These are phyloP conservation scores for Candida qinlingensis DNA, from an alignment of 805 yeast species.

Conservation along the genomic window DNA sequence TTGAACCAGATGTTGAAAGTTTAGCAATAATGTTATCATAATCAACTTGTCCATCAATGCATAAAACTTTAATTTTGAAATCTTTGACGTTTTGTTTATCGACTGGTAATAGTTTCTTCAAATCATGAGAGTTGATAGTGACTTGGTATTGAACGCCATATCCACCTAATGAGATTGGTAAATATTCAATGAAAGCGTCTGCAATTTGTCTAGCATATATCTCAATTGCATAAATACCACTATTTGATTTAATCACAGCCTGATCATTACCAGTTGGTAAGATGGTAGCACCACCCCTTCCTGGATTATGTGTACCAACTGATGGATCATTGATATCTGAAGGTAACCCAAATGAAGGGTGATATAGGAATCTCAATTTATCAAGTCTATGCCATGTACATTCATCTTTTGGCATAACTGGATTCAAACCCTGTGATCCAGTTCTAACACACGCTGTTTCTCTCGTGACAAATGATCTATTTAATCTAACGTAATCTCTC, in stretches of 20 bases:
- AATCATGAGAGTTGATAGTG: conserved; percentile 40
- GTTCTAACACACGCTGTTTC: conserved; percentile 58
- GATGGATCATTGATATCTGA: conserved; percentile 50
- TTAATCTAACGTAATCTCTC: conserved; percentile 75
- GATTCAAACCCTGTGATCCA: conserved; percentile 40
- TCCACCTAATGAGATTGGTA: conserved; percentile 54
- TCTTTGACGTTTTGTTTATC: conserved; percentile 26
- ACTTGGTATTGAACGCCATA: conserved; percentile 53
- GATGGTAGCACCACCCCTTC: conserved; percentile 36
- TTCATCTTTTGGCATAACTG: conserved; percentile 52
- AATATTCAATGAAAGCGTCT: conserved; percentile 53
- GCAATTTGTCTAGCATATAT: conserved; percentile 41
- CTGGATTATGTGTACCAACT: conserved; percentile 19
- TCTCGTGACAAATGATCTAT: conserved; percentile 73
- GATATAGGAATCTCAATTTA: conserved; percentile 68
- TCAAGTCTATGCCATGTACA: conserved; percentile 90
- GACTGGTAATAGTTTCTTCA: conserved; percentile 32
- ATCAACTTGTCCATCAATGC: conserved; percentile 57
- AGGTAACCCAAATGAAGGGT: conserved; percentile 74
- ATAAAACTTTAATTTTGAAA: conserved; percentile 47
- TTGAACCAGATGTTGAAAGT: conserved; percentile 8
- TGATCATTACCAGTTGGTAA: conserved; percentile 41
- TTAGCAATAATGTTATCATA: conserved; percentile 43
- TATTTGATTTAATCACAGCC: conserved; percentile 42
- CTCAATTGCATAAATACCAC: conserved; percentile 77